Conservation (phyloP, 2,329 filamentous ascomycete genomes). For the Piedraia hortae region DNA sequence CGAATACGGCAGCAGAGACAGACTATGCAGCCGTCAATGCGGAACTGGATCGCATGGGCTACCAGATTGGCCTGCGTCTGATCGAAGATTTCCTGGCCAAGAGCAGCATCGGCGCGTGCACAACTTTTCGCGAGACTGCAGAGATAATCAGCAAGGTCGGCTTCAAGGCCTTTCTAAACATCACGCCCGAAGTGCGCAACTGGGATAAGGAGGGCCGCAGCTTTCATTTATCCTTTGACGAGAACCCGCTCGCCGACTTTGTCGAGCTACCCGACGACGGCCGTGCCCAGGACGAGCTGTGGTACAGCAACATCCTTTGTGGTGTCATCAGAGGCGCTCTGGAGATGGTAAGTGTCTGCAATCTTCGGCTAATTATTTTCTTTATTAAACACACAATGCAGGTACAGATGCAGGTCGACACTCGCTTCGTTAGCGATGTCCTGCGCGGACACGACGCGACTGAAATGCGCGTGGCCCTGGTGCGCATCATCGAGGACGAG, state of each 20-base stretch:
- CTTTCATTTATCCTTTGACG: conserved; percentile 86
- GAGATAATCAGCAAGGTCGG: conserved; percentile 96
- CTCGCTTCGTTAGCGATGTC: conserved; percentile 83
- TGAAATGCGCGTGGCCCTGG: conserved; percentile 78
- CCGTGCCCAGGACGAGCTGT: conserved; percentile 80
- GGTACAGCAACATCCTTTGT: conserved; percentile 95
- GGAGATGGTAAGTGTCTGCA: conserved; percentile 48
- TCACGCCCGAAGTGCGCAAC: conserved; percentile 75
- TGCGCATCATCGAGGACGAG: conserved; percentile 92
- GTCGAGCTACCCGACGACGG: conserved; percentile 93
- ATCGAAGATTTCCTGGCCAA: conserved; percentile 97
- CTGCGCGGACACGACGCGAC: conserved; percentile 84
- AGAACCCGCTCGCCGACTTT: conserved; percentile 91
- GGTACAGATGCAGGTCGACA: conserved; percentile 93
- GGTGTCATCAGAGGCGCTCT: conserved; percentile 72
- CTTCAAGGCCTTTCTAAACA: conserved; percentile 97
- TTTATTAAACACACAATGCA: conserved; percentile 7
- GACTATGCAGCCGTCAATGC: conserved; percentile 93
- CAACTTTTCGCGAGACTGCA: conserved; percentile 83
- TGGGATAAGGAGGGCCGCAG: conserved; percentile 93
- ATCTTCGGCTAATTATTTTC: not conserved
- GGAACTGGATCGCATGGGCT: conserved; percentile 96
- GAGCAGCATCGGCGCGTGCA: conserved; percentile 65
- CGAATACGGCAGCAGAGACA: conserved; percentile 26
- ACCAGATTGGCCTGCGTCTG: conserved; percentile 84